These are phyloP conservation scores for Lachnellula occidentalis DNA, from an alignment of 2,329 filamentous ascomycete species.

Conservation along the genomic window DNA sequence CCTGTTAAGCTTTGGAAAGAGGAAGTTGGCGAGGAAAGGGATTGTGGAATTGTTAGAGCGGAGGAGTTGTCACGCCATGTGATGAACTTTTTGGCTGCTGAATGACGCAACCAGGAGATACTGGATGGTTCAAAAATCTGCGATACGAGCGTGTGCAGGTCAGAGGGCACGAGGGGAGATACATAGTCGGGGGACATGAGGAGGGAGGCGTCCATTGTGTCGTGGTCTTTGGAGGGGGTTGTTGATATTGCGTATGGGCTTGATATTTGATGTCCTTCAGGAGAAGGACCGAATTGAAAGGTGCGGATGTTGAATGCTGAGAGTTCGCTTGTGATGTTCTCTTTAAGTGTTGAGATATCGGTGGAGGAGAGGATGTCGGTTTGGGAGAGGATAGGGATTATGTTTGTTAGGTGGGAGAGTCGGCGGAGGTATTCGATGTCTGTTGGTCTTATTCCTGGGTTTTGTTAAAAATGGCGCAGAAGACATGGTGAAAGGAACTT, in stretches of 20 bases:
- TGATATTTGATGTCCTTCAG: constrained; percentile 24
- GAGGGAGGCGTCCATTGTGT: constrained; percentile 86
- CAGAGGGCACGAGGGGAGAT: constrained; percentile 71
- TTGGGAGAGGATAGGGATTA: constrained; percentile 76
- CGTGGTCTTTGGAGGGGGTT: constrained; percentile 61
- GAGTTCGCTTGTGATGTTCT: constrained; percentile 51
- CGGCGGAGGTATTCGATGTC: constrained; percentile 69
- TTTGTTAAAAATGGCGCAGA: constrained; percentile 11
- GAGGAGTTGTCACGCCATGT: constrained; percentile 53
- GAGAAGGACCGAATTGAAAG: constrained; percentile 54
- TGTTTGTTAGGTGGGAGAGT: constrained; percentile 69
- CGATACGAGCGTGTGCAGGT: constrained; percentile 64
- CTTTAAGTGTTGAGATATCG: constrained; percentile 55
- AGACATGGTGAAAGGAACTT: constrained; percentile 28
- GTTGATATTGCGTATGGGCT: constrained; percentile 75
- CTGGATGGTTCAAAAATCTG: constrained; percentile 74
- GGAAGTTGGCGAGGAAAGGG: constrained; percentile 19
- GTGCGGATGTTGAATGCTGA: constrained; percentile 51
- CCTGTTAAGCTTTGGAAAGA: neutral
- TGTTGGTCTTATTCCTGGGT: constrained; percentile 49
- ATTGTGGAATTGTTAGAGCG: constrained; percentile 20
- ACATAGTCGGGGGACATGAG: constrained; percentile 91
- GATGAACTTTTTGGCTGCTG: constrained; percentile 75
- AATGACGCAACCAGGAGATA: constrained; percentile 74
- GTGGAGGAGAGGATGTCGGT: constrained; percentile 61